Base-by-base conservation (phyloP, 495 filamentous ascomycete genomes). In the Hypoxylon trugodes region DNA sequence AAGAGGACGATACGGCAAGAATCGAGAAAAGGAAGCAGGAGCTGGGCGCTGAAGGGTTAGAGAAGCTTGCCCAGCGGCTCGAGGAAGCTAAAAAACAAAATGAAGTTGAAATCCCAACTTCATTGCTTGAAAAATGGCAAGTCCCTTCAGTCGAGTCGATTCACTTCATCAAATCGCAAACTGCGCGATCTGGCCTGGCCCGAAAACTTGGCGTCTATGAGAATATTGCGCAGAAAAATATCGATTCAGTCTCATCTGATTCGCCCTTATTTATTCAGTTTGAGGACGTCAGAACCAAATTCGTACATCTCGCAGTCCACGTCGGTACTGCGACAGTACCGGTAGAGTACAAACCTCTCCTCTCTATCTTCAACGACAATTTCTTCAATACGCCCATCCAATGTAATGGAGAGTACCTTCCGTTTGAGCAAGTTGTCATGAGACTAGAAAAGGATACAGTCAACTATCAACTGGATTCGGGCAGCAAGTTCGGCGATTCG, bases 221-320 rank as follows among this genome's bases (percentile, higher is more conserved):
- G 16, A 94, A 92, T 68, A 68, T 81, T 0, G 81, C 89, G n/a
- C 95, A 98, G 72, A 82, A 87, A 50, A 70, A 88, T 40, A 84
- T 98, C 45, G 90, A 97, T 67, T 79, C 82, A 18, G 87, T 93
- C 49, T 79, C 82, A 6, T 64, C 81, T 2, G 81, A 82, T 43
- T 61, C 68, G 0, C 91, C 93, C 1, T 80, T 97, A 2, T 99
- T 97, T 74, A 82, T 99, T n/a, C 96, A 99, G 75, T 99, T 95
- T 66, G 95, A 99, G 77, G 86, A 96, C 66, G 89, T 96, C 26
- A 85, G 87, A 26, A 93, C 90, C 38, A 94, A 90, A 66, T 99
- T 99, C 70, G 92, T 96, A 37, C 87, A 91, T 57, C 76, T 98
- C 9, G 87, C 83, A 6, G 73, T 97, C 13, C 81, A 96, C 35